Evolutionary conservation across 495 filamentous ascomycete species (phyloP), one percentile per base, ranked within the genome.

Genomic region (Hamigera avellanea): DNA sequence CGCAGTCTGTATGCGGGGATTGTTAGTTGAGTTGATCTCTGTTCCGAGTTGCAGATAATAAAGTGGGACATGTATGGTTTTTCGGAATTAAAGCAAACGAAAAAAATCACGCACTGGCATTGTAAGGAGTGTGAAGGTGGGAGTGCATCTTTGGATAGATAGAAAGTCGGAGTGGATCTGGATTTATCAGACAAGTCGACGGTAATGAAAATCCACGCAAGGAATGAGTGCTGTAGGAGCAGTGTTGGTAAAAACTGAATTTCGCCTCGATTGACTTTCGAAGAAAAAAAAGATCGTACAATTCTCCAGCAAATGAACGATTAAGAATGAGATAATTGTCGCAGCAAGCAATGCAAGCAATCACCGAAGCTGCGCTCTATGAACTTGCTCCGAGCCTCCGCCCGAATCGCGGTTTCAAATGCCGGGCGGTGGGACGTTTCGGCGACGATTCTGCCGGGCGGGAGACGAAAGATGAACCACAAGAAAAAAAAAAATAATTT

Each of bases 71-170:
- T 17, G 23, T 13, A 14, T 21, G n/a, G n/a, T n/a, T n/a, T n/a
- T n/a, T n/a, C n/a, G n/a, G n/a, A n/a, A n/a, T n/a, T 12, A 26
- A 19, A 25, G 8, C 12, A 28, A 31, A 35, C 10, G 26, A n/a
- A 17, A 28, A 19, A 14, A n/a, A 10, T 15, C 32, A 62, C 66
- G 18, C 72, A 95, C 91, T 86, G 56, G 62, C 64, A 45, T 93
- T 95, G 49, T 93, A 75, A 44, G 86, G 82, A 16, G 85, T 95
- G 49, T 96, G 87, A 3, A 98, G 63, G 61, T 93, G 88, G 16
- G 91, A 91, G 83, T 98, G 91, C 91, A 98, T 98, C 32, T 61
- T 78, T 55, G 37, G 23, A 16, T 6, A 19, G 2, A 39, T 17
- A 18, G 29, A 14, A 29, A 42, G 39, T 29, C 27, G 32, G n/a